Conservation (phyloP, 208 protist species). For the Leishmania braziliensis region DNA sequence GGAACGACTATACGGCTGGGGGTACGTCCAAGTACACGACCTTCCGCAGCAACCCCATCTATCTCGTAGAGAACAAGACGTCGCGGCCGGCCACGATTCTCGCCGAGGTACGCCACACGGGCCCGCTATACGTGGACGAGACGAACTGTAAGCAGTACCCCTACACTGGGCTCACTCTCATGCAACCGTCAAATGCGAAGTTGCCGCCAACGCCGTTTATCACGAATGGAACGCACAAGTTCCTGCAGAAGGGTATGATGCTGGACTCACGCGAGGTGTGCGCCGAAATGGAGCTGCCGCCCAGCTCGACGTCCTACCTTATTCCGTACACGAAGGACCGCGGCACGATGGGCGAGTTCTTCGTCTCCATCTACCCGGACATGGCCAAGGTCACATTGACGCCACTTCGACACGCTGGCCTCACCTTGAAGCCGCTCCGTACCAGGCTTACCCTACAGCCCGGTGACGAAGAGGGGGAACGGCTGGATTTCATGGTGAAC, state of each 20-base stretch:
- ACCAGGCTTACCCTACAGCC: slow-evolving; percentile 34
- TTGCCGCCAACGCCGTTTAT: slow-evolving; percentile 72
- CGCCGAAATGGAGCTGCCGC: slow-evolving; percentile 74
- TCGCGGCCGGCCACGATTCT: slow-evolving; percentile 65
- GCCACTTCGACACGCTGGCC: slow-evolving; percentile 64
- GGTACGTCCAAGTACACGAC: slow-evolving; percentile 82
- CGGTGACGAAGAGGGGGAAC: slow-evolving; percentile 36
- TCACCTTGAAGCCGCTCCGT: slow-evolving; percentile 56
- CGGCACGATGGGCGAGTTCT: slow-evolving; percentile 64
- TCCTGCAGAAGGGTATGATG: slow-evolving; percentile 84
- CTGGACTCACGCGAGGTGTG: slow-evolving; percentile 82
- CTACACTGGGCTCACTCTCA: slow-evolving; percentile 76
- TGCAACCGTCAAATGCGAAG: slow-evolving; percentile 68
- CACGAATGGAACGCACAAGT: slow-evolving; percentile 70
- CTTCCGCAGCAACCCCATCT: slow-evolving; percentile 88
- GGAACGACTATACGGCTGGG: slow-evolving; percentile 66
- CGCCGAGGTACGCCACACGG: slow-evolving; percentile 62
- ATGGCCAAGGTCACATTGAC: slow-evolving; percentile 79
- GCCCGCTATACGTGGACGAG: slow-evolving; percentile 57
- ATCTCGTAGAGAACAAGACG: slow-evolving; percentile 82
- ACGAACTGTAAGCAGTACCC: slow-evolving; percentile 75
- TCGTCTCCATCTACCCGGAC: slow-evolving; percentile 84
- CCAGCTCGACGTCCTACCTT: slow-evolving; percentile 77
- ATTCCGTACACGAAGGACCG: slow-evolving; percentile 84
- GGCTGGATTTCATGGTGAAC: slow-evolving; percentile 70